These are phyloP conservation scores for Groenewaldozyma auringiensis DNA, from an alignment of 1,139 yeast genomes.

Conservation along the genomic window DNA sequence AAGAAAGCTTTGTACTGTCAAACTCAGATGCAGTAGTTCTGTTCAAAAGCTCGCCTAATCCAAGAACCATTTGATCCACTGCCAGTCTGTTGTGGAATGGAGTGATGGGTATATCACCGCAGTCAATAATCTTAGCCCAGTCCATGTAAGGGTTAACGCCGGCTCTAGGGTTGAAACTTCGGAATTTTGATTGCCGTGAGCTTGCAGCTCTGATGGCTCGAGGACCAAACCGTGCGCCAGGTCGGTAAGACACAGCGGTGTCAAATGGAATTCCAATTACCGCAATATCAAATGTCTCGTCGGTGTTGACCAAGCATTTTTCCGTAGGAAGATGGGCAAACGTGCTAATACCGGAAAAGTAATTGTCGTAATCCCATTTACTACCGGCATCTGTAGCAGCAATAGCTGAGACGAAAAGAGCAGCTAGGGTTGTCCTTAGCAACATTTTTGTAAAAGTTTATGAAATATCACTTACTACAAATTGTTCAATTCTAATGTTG, in stretches of 20 bases:
- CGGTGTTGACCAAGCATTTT: slow-evolving; percentile 44
- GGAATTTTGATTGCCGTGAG: slow-evolving; percentile 39
- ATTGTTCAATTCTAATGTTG: no score
- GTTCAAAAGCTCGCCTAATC: slow-evolving; percentile 53
- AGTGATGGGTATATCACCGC: slow-evolving; percentile 74
- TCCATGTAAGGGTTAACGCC: slow-evolving; percentile 52
- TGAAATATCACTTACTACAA: no score
- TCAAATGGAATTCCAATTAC: slow-evolving; percentile 73
- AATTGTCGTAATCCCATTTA: slow-evolving; percentile 22
- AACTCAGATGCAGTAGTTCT: slow-evolving; percentile 23
- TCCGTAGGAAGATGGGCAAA: slow-evolving; percentile 65
- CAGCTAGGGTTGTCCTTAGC: no score
- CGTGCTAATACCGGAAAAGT: slow-evolving; percentile 32
- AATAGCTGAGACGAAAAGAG: no score
- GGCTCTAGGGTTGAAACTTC: slow-evolving; percentile 49
- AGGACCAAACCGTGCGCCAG: slow-evolving; percentile 81
- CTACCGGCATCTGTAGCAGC: neutral
- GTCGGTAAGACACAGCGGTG: slow-evolving; percentile 65
- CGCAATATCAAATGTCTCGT: slow-evolving; percentile 49
- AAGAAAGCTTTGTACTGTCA: slow-evolving; percentile 4
- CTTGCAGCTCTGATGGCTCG: slow-evolving; percentile 67
- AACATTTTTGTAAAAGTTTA: no score
- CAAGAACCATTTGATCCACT: slow-evolving; percentile 60
- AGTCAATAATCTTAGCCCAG: slow-evolving; percentile 56
- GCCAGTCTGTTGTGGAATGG: slow-evolving; percentile 76